These are phyloP conservation scores for Fraxinus dipetala DNA, from an alignment of 305 asterid species.

Conservation along the genomic window DNA sequence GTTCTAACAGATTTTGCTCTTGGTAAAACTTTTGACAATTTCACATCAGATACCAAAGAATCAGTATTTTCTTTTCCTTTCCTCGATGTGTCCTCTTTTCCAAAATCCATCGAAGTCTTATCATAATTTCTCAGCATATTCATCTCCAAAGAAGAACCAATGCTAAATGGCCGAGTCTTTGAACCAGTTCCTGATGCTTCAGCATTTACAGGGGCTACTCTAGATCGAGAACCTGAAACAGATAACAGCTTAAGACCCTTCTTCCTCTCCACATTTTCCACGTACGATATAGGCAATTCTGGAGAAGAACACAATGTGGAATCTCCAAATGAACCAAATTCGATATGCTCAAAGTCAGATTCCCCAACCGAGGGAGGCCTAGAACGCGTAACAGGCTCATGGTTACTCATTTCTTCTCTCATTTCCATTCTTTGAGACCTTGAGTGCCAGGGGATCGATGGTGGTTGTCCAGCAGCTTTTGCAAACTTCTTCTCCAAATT, in stretches of 20 bases:
- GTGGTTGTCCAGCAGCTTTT: constrained; percentile 39
- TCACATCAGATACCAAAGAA: constrained; percentile 32
- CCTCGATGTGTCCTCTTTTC: constrained; percentile 21
- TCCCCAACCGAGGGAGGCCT: constrained; percentile 56
- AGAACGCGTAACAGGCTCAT: constrained; percentile 25
- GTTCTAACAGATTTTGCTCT: constrained; percentile 81
- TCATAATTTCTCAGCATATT: constrained; percentile 24
- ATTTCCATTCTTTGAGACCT: constrained; percentile 43
- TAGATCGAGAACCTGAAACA: constrained; percentile 26
- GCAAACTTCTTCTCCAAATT: constrained; percentile 64
- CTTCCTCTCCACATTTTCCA: constrained; percentile 28
- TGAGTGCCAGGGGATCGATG: constrained; percentile 43
- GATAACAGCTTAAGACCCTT: constrained; percentile 18
- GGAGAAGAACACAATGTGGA: constrained; percentile 34
- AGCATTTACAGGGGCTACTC: constrained; percentile 25
- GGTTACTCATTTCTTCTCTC: constrained; percentile 25
- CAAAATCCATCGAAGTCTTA: constrained; percentile 20
- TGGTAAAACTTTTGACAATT: constrained; percentile 40
- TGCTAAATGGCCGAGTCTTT: constrained; percentile 28
- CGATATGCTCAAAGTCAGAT: constrained; percentile 41
- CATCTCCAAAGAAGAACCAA: constrained; percentile 39
- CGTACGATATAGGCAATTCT: constrained; percentile 27
- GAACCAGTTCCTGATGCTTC: constrained; percentile 22
- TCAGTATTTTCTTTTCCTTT: constrained; percentile 31
- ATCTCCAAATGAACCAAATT: constrained; percentile 31